phyloP scores from a whole-genome alignment of 768 basidiomycete genomes.

The Asterophora lycoperdoides region DNA sequence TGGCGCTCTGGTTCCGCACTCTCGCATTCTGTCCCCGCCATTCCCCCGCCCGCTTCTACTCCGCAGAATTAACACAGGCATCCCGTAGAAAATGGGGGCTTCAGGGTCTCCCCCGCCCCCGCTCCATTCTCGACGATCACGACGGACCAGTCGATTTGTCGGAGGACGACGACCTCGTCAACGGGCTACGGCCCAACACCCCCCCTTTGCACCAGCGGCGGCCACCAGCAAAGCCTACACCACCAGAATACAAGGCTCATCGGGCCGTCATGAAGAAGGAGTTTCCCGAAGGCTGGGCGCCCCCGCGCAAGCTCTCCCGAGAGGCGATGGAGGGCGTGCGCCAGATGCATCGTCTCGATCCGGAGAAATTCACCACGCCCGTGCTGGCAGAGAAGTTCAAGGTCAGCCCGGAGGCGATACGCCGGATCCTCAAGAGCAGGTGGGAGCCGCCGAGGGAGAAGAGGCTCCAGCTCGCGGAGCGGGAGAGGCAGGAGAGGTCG shows the following conservation, averaged over 20 bases:
- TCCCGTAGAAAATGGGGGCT: conserved; percentile 37
- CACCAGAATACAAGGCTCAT: conserved; percentile 47
- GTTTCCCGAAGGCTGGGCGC: conserved; percentile 71
- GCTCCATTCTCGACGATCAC: conserved; percentile 47
- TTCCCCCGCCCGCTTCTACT: conserved; percentile 20
- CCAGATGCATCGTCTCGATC: conserved; percentile 59
- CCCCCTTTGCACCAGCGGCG: conserved; percentile 34
- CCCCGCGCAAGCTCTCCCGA: conserved; percentile 74
- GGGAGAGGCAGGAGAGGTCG: conserved; percentile 44
- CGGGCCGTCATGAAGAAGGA: conserved; percentile 44
- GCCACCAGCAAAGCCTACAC: conserved; percentile 40
- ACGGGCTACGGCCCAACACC: conserved; percentile 35
- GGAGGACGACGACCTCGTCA: conserved; percentile 48
- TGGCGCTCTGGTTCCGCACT: conserved; percentile 23
- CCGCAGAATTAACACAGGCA: conserved; percentile 8
- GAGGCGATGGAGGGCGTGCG: conserved; percentile 82
- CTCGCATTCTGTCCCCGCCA: conserved; percentile 16
- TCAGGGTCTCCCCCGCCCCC: conserved; percentile 33
- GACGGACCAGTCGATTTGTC: conserved; percentile 41
- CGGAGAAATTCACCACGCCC: conserved; percentile 58
- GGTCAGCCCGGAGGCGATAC: conserved; percentile 77
- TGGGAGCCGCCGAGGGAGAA: conserved; percentile 61
- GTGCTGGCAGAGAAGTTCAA: conserved; percentile 73
- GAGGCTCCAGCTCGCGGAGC: conserved; percentile 43
- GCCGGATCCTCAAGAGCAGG: conserved; percentile 72